Evolutionary conservation across 139 green algal genomes (phyloP), one percentile per base, ranked within the genome.

Genomic region (Pseudopediastrum boryanum): DNA sequence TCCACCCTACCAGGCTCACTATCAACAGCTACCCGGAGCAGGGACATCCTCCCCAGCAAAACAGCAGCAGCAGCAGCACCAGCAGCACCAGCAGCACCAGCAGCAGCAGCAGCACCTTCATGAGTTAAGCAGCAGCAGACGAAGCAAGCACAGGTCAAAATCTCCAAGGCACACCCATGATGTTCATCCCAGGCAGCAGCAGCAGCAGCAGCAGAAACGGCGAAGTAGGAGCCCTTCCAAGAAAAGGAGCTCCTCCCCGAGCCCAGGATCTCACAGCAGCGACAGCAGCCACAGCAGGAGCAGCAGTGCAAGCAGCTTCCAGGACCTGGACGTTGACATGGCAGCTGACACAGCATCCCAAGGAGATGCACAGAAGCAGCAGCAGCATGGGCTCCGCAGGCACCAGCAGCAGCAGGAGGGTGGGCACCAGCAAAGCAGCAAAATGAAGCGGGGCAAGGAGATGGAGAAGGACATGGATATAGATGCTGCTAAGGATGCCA

Each of bases 1-100:
- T 41, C 7, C 54, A 41, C 4, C 61, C 10, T 48, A 41, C 61
- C 42, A 41, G 61, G 10, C 61, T 16, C 51, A n/a, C n/a, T n/a
- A n/a, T n/a, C n/a, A n/a, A n/a, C n/a, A n/a, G n/a, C n/a, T n/a
- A n/a, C n/a, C n/a, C n/a, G n/a, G n/a, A n/a, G n/a, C n/a, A n/a
- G n/a, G n/a, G n/a, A n/a, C n/a, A n/a, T n/a, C n/a, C n/a, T n/a
- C n/a, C n/a, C n/a, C n/a, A n/a, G n/a, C n/a, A n/a, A n/a, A n/a
- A n/a, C n/a, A n/a, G n/a, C n/a, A 39, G 4, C 64, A 39, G 21
- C 64, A 72, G 41, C 31, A 56, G 23, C 41, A 72, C 64, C 19
- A 56, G 38, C 41, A n/a, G 13, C 63, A 77, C 65, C 52, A 69
- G 8, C 71, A 66, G 13, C 51, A 75, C 51, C 52, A 76, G 4